Conservation (phyloP, 192 early-diverging fungal genomes). For the Backusella mclennaniae region DNA sequence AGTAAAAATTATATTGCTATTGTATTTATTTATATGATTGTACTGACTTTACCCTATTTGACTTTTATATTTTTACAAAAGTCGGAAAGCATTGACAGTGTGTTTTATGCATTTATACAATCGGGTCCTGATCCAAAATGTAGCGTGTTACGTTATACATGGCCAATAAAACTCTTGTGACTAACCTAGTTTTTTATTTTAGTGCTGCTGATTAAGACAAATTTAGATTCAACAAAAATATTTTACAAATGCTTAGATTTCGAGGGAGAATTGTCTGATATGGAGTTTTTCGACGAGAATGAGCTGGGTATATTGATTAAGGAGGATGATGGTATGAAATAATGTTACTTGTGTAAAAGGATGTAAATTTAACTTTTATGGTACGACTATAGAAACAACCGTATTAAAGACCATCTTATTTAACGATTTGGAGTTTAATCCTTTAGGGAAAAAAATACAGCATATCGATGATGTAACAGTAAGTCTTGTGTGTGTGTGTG, state of each 20-base stretch:
- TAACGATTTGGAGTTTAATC: neutral
- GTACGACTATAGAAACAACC: neutral
- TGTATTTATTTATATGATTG: conserved; percentile 2
- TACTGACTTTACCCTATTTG: neutral
- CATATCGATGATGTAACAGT: neutral
- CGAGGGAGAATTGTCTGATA: neutral
- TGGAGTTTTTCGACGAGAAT: conserved; percentile 12
- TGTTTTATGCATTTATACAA: conserved; percentile 14
- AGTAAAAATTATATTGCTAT: neutral
- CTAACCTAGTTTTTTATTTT: neutral
- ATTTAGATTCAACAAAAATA: neutral
- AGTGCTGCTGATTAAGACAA: conserved; percentile 2
- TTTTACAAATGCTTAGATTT: neutral
- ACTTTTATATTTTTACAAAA: neutral
- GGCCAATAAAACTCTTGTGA: neutral
- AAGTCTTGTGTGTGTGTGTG: neutral
- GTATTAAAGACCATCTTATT: neutral
- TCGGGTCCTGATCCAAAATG: conserved; percentile 8
- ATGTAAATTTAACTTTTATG: neutral
- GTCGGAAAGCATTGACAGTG: conserved; percentile 3
- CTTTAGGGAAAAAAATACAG: neutral
- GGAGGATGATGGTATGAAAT: neutral
- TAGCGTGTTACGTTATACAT: neutral
- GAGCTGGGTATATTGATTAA: conserved; percentile 6
- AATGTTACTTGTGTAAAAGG: neutral